Evolutionary conservation across 192 early-diverging fungal genomes (phyloP).

Genomic region (Coemansia sp.): DNA sequence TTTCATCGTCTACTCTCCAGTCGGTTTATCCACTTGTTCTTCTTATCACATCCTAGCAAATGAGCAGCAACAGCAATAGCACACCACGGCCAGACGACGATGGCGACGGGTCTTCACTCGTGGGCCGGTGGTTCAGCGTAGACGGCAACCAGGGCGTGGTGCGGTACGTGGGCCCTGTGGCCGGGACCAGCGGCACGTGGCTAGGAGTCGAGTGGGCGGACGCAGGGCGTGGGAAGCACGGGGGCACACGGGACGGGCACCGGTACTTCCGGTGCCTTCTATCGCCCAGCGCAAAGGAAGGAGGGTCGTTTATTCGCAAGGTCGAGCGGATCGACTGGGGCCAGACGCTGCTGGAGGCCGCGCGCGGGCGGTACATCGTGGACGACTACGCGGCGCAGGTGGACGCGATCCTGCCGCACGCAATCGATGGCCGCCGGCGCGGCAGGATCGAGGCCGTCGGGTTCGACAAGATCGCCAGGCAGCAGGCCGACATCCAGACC

Average conservation of each 20-base stretch:
- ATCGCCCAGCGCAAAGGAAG: not conserved
- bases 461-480: conserved; percentile 22
- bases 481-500: conserved; percentile 14
- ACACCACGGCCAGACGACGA: too few species aligned
- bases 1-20: too few species aligned
- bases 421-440: conserved; percentile 29
- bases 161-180: conserved; percentile 47
- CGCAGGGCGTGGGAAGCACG: conserved; percentile 47
- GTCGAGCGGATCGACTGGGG: conserved; percentile 40
- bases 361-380: conserved; percentile 19
- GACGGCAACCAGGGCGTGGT: conserved; percentile 43
- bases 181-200: conserved; percentile 34
- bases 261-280: conserved; percentile 37
- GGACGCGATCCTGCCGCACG: not conserved
- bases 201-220: conserved; percentile 54
- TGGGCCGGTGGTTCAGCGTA: conserved; percentile 42
- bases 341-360: conserved; percentile 23
- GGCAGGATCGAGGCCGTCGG: conserved; percentile 41
- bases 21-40: too few species aligned
- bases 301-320: conserved; percentile 35
- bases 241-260: conserved; percentile 26
- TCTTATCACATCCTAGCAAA: not conserved
- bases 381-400: conserved; percentile 1
- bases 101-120: too few species aligned
- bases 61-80: not conserved